Conservation (phyloP, 2,329 filamentous ascomycete species). For the Diaporthe helianthi region DNA sequence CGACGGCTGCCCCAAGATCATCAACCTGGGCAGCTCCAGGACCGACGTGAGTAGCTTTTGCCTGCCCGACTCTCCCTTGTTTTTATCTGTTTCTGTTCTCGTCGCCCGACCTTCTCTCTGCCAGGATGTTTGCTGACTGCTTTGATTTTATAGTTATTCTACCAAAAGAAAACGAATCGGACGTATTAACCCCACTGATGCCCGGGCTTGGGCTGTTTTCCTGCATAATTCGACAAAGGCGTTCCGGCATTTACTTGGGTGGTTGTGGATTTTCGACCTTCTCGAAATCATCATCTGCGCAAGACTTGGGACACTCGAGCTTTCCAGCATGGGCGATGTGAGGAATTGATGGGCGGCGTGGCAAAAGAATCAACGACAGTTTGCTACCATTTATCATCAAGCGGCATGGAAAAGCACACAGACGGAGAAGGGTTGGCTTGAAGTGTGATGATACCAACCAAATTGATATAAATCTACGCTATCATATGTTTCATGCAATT, state of each 20-base stretch:
- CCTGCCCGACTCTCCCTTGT: background rate
- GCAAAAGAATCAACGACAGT: background rate
- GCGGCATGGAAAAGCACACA: background rate
- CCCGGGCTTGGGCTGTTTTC: constrained; percentile 55
- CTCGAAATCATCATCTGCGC: background rate
- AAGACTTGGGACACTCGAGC: background rate
- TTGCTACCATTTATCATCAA: background rate
- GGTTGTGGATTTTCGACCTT: background rate
- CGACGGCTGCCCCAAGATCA: constrained; percentile 98
- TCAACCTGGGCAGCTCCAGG: constrained; percentile 93
- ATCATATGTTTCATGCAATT: constrained; percentile 25
- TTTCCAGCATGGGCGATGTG: background rate
- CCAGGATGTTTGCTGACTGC: constrained; percentile 9
- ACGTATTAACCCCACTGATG: constrained; percentile 58
- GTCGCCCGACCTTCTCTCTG: constrained; percentile 50
- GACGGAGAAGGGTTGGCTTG: background rate
- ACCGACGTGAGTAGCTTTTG: constrained; percentile 78
- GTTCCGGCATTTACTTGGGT: constrained; percentile 27
- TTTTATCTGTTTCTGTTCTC: too few species aligned
- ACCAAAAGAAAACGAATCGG: constrained; percentile 73
- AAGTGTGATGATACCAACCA: constrained; percentile 23
- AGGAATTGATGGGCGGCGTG: background rate
- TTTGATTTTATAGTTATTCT: constrained; percentile 58
- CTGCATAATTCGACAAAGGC: constrained; percentile 29
- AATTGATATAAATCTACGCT: constrained; percentile 23